Evolutionary conservation across 768 basidiomycete genomes (phyloP).

Genomic region (Russula virescens): DNA sequence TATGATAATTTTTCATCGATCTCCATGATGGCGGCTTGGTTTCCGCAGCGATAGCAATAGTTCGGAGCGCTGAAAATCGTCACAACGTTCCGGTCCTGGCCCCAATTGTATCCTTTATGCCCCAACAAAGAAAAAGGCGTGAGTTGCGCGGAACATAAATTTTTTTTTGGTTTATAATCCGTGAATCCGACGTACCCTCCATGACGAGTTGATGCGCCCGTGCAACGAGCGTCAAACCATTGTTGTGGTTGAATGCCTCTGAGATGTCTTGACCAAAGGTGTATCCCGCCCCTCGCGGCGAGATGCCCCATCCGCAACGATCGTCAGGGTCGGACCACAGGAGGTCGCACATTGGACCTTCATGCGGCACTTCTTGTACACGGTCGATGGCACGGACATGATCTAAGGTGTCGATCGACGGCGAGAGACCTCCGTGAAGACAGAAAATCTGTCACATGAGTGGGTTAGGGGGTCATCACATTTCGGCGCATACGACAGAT

Average conservation of each 20-base stretch:
- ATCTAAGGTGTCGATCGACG: conserved; percentile 99
- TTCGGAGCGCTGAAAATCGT: conserved; percentile 99
- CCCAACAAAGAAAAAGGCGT: neutral
- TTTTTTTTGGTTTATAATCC: neutral
- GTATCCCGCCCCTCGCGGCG: conserved; percentile 96
- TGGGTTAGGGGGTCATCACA: conserved; percentile 10
- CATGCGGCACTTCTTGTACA: conserved; percentile 98
- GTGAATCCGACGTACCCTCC: conserved; percentile 67
- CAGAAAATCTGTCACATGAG: conserved; percentile 80
- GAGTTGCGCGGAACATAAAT: neutral
- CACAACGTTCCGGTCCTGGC: conserved; percentile 97
- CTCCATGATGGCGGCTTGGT: conserved; percentile 99
- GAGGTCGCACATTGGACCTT: conserved; percentile 99
- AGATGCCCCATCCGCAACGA: conserved; percentile 99
- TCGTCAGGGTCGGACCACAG: conserved; percentile 99
- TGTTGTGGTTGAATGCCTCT: conserved; percentile 99
- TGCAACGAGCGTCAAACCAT: conserved; percentile 92
- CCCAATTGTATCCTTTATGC: conserved; percentile 82
- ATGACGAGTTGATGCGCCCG: conserved; percentile 94
- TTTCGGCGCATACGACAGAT: conserved; percentile 1
- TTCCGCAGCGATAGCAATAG: conserved; percentile 99
- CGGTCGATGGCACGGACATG: conserved; percentile 98
- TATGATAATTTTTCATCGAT: conserved; percentile 98
- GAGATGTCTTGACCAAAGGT: conserved; percentile 99
- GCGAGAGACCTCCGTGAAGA: conserved; percentile 94